These are phyloP conservation scores for Dictyostelium citrinum DNA, from an alignment of 78 protist genomes.

Conservation along the genomic window DNA sequence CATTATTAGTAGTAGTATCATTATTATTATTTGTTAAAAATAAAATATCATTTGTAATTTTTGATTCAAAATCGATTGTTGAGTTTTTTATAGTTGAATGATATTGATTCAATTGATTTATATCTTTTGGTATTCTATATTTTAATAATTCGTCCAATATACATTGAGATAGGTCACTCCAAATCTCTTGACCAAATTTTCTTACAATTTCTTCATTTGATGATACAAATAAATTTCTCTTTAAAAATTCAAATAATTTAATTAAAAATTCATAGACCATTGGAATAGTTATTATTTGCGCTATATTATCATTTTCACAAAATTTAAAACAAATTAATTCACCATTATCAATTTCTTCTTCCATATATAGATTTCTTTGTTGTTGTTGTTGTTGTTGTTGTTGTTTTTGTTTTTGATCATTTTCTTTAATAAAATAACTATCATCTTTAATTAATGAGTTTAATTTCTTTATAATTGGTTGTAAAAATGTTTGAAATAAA, in stretches of 20 bases:
- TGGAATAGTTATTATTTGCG: background rate
- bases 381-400: background rate
- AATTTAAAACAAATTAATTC: background rate
- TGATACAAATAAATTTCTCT: constrained; percentile 15
- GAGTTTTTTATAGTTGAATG: background rate
- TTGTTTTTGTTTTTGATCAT: background rate
- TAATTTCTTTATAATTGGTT: constrained; percentile 12
- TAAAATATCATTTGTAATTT: background rate
- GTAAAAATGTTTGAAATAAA: background rate
- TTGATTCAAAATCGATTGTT: constrained; percentile 26
- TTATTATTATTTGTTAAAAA: background rate
- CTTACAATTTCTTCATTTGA: background rate
- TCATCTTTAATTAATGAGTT: background rate
- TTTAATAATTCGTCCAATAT: background rate
- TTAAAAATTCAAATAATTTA: constrained; percentile 4
- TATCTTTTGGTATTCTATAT: constrained; percentile 26
- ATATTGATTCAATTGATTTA: background rate
- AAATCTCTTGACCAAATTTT: constrained; percentile 36
- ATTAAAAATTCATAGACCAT: background rate
- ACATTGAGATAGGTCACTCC: background rate
- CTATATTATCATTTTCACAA: background rate
- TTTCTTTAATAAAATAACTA: background rate
- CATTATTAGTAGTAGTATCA: no score
- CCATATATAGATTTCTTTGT: background rate
- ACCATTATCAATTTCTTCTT: background rate